Percentiles rank a stretch among this genome's conserved stretches.
These are phyloP conservation scores for Rubia tinctorum DNA, from an alignment of 305 asterid species.

Conservation along the genomic window DNA sequence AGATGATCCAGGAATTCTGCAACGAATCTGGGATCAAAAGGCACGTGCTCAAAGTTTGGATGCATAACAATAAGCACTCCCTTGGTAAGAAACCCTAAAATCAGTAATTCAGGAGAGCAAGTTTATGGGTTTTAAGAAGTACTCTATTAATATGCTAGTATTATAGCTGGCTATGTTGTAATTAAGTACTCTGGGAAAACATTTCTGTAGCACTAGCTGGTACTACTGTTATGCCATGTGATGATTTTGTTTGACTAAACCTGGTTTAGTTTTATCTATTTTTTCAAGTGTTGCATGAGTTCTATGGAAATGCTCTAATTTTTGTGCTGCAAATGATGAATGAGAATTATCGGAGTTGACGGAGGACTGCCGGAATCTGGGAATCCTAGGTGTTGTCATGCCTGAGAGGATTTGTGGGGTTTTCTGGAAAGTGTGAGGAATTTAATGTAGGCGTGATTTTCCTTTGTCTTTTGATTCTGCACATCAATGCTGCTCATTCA, in stretches of 20 bases:
- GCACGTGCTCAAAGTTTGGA: conserved; percentile 78
- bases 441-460: conserved; percentile 6
- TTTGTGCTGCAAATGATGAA: too few species aligned
- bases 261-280: neutral
- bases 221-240: conserved; percentile 6
- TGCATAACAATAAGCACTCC: conserved; percentile 76
- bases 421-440: neutral
- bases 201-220: neutral
- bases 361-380: neutral
- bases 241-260: neutral
- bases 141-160: neutral
- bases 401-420: conserved; percentile 2
- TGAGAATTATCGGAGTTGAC: neutral
- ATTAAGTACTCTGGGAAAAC: conserved; percentile 7
- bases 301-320: too few species aligned
- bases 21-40: conserved; percentile 55
- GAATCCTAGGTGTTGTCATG: neutral
- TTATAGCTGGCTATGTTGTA: conserved; percentile 12
- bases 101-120: neutral
- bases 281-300: neutral
- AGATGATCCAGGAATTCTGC: conserved; percentile 51
- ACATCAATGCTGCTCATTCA: neutral
- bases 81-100: conserved; percentile 61
- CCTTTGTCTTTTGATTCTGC: neutral
- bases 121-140: neutral